Base-by-base conservation (phyloP, 345 rosid genomes). In the Sapria himalayana region DNA sequence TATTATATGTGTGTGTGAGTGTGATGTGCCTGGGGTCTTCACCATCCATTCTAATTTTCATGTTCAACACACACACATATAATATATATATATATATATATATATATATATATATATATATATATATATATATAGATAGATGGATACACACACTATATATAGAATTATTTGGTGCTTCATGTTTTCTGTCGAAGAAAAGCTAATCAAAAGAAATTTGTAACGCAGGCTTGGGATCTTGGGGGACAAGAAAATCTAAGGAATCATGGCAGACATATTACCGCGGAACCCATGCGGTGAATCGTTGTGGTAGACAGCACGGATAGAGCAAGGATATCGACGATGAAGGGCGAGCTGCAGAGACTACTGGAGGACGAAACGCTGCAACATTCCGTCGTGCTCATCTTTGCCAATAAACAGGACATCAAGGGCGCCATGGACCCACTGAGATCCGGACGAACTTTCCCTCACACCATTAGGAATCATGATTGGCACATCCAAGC, bases 401-500 rank as follows among this genome's bases (percentile, higher is more conserved):
- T 82, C 13, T 79, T 76, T 47, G 93, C 95, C 45, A 82, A 82
- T 70, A 79, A 82, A 55, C 98, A 82, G 34, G 98, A 86, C 45
- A 56, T 86, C 19, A 76, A 78, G 55, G 98, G 79, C 43, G 94
- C 93, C 11, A 82, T 82, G 98, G 65, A 80, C 45, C 93, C 93
- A 1, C 78, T 85, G 14, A 85, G 78, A 56, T 76, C 76, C 38
- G 72, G 92, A 0, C 85, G 78, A 43, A 75, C 85, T 16, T 82
- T 82, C 18, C 74, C 85, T 15, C 97, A 78, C 47, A 70, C 75
- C 62, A 86, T 86, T 55, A 81, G 76, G 71, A 86, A 66, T 51
- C 93, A 86, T 43, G 93, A 86, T 46, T 89, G 98, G 98, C 94
- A 89, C 58, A 82, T 86, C 38, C 93, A 82, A 74, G 75, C 94